Evolutionary conservation across 805 yeast species (phyloP).

Genomic region (Candida tallmaniae): DNA sequence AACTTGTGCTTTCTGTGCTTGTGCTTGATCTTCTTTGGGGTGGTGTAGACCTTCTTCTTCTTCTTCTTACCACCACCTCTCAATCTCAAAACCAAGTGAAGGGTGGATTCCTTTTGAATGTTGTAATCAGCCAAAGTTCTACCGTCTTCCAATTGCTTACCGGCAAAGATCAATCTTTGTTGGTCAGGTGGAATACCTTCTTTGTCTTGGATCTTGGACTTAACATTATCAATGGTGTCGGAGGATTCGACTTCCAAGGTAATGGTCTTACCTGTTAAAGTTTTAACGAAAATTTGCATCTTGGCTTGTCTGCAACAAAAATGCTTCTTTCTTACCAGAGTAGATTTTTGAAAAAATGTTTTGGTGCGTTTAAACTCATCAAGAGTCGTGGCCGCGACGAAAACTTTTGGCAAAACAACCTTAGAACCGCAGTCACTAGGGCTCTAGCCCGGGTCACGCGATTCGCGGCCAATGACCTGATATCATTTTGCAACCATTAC

Average conservation of each 20-base stretch:
- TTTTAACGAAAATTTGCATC: slow-evolving; percentile 98
- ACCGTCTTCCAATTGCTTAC: slow-evolving; percentile 99
- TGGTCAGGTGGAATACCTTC: slow-evolving; percentile 99
- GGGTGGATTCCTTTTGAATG: slow-evolving; percentile 99
- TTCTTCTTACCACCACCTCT: slow-evolving; percentile 99
- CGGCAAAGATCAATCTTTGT: slow-evolving; percentile 99
- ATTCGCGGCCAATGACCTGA: too few species aligned
- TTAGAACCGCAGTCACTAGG: too few species aligned
- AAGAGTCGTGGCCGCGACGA: too few species aligned
- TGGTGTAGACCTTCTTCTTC: slow-evolving; percentile 99
- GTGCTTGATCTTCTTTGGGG: slow-evolving; percentile 99
- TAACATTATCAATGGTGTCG: slow-evolving; percentile 98
- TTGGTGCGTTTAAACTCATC: too few species aligned
- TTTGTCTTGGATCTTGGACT: slow-evolving; percentile 98
- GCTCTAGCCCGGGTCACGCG: too few species aligned
- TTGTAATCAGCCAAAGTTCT: slow-evolving; percentile 99
- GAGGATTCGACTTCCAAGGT: slow-evolving; percentile 98
- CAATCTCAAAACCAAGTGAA: slow-evolving; percentile 93
- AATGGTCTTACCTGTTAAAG: slow-evolving; percentile 99
- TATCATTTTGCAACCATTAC: too few species aligned
- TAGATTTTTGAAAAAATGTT: not conserved
- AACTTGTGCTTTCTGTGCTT: slow-evolving; percentile 99
- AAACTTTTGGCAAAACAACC: too few species aligned
- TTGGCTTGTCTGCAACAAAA: slow-evolving; percentile 28
- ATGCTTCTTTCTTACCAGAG: slow-evolving; percentile 48